Evolutionary conservation across 106 monocot species (phyloP), one percentile per base, ranked within the genome.

Genomic region (Dactylorhiza incarnata): DNA sequence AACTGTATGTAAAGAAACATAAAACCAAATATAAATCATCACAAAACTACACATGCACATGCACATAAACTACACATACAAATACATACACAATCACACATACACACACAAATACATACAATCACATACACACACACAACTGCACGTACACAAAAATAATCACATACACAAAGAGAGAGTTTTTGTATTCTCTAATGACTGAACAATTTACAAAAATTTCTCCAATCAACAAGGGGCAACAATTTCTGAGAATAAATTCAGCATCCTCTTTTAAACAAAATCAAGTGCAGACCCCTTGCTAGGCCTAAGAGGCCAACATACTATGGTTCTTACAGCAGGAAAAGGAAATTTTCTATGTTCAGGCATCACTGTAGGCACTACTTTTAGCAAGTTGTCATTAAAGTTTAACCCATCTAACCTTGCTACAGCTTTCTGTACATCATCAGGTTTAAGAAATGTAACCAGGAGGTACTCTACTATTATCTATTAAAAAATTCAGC

Each of bases 301-400:
- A n/a, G 73, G 91, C 71, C 86, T 82, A 29, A 85, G 89, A 10
- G 91, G 94, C 97, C 97, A 99, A 76, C 49, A 87, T 11, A 94
- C 71, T 74, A 77, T 99, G 19, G 83, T 94, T 82, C 84, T 89
- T 67, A 99, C 74, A 55, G 87, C 86, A 81, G 87, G 73, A 78
- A 78, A 87, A 10, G 79, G 84, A 43, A 49, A 78, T 10, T 29
- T 43, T 67, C 73, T 75, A 69, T 78, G 56, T 52, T 82, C 78
- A 51, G 47, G 77, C 11, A 69, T 68, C 25, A 14, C 51, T 37
- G 85, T 45, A 75, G 91, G 89, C 9, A 82, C 9, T 15, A 86
- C 89, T 58, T 74, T 89, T 68, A 99, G 66, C 6, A 74, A 58
- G 37, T 86, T 75, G 19, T 86, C 94, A 77, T 73, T 78, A 46